Conservation (phyloP, 305 asterid genomes). For the Fraxinus dipetala region DNA sequence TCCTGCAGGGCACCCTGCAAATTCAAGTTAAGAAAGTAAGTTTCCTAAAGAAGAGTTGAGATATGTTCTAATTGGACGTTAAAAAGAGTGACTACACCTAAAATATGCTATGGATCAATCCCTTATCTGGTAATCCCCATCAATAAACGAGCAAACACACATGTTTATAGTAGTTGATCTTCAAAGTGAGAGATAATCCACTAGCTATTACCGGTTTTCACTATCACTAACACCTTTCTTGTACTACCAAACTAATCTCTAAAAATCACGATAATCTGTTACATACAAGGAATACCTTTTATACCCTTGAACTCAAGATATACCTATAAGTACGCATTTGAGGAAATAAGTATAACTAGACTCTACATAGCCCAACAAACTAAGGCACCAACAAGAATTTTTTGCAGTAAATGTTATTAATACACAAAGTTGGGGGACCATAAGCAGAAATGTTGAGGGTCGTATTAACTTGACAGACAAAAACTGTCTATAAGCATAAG, state of each 20-base stretch:
- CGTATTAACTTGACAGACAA: background rate
- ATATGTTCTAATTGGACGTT: background rate
- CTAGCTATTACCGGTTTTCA: background rate
- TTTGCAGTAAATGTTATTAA: background rate
- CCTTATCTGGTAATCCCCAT: background rate
- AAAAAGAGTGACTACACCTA: background rate
- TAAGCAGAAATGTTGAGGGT: background rate
- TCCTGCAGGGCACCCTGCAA: conserved; percentile 68
- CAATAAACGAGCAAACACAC: background rate
- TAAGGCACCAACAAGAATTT: background rate
- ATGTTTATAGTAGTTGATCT: background rate
- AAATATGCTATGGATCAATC: background rate
- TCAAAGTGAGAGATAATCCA: background rate
- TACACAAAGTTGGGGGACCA: conserved; percentile 6
- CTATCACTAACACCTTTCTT: background rate
- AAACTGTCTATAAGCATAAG: background rate
- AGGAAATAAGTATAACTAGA: background rate
- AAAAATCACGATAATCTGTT: too few species aligned
- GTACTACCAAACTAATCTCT: too few species aligned
- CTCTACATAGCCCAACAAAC: background rate
- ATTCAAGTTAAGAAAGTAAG: background rate
- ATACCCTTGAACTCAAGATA: background rate
- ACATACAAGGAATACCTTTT: background rate
- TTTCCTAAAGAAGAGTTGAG: background rate
- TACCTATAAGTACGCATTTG: background rate